Evolutionary conservation across 331 rosid species (phyloP).

Genomic region (Rosa hybrid): DNA sequence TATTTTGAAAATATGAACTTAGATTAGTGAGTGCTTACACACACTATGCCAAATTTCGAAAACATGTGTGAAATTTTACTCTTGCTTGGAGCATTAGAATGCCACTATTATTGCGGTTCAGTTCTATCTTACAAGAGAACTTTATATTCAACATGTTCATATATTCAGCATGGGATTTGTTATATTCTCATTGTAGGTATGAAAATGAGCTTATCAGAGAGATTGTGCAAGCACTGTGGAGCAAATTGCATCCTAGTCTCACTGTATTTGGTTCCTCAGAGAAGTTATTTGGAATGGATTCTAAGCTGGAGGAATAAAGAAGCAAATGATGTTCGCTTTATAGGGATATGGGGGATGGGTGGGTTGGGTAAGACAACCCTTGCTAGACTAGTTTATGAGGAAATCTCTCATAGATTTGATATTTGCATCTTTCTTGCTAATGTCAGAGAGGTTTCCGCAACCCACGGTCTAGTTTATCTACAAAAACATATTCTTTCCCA

Average conservation of each 20-base stretch:
- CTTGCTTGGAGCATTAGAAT: background rate
- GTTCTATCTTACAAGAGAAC: too few relatives aligned
- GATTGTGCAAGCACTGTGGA: conserved; percentile 9
- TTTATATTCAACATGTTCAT: background rate
- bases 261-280: background rate
- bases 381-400: conserved; percentile 15
- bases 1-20: too few relatives aligned
- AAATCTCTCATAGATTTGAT: conserved; percentile 4
- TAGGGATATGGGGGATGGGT: conserved; percentile 35
- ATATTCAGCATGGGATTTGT: background rate
- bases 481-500: conserved; percentile 16
- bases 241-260: conserved; percentile 3
- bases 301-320: background rate
- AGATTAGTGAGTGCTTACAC: too few relatives aligned
- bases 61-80: background rate
- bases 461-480: background rate
- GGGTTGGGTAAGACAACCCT: conserved; percentile 32
- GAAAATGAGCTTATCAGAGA: conserved; percentile 9
- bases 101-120: background rate
- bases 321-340: conserved; percentile 19
- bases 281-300: conserved; percentile 20
- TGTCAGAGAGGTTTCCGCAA: conserved; percentile 4
- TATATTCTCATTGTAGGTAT: background rate
- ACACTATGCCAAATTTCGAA: too few relatives aligned
- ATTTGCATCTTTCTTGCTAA: conserved; percentile 17